These are phyloP conservation scores for Chytridium lagenaria DNA, from an alignment of 371 early-diverging fungal genomes.

Conservation along the genomic window DNA sequence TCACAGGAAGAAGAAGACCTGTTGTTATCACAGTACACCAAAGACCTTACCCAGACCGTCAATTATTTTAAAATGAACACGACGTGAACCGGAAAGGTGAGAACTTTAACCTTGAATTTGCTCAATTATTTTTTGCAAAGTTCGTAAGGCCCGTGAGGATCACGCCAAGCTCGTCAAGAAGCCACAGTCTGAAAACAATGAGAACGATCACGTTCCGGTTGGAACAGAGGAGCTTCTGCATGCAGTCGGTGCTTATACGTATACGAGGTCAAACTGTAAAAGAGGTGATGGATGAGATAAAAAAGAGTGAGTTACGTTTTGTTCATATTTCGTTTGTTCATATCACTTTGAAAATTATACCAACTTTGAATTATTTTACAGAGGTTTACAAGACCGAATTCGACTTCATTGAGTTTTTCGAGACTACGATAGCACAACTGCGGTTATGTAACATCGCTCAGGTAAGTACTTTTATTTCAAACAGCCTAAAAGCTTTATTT, in stretches of 20 bases:
- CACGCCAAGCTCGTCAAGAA: constrained; percentile 40
- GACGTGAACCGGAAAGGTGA: constrained; percentile 59
- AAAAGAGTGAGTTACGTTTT: constrained; percentile 41
- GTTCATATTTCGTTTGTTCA: background rate
- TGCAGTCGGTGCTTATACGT: constrained; percentile 26
- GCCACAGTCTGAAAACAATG: constrained; percentile 22
- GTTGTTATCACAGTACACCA: constrained; percentile 51
- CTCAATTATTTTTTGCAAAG: constrained; percentile 6
- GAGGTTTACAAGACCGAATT: constrained; percentile 58
- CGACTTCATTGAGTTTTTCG: constrained; percentile 57
- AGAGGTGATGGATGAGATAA: constrained; percentile 48
- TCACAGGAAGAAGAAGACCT: constrained; percentile 54
- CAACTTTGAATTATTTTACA: no score
- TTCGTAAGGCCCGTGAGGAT: constrained; percentile 22
- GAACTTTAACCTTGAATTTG: background rate
- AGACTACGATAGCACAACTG: constrained; percentile 58
- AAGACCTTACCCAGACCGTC: constrained; percentile 45
- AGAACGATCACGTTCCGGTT: constrained; percentile 49
- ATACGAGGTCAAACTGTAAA: constrained; percentile 31
- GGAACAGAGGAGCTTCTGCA: constrained; percentile 58
- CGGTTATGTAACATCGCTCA: constrained; percentile 52
- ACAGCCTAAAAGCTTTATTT: no score
- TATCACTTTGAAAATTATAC: no score
- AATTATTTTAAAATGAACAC: constrained; percentile 64
- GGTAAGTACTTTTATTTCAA: no score